Evolutionary conservation across 371 early-diverging fungal species (phyloP), one percentile per base, ranked within the genome.

Genomic region (Basidiobolus meristosporus): DNA sequence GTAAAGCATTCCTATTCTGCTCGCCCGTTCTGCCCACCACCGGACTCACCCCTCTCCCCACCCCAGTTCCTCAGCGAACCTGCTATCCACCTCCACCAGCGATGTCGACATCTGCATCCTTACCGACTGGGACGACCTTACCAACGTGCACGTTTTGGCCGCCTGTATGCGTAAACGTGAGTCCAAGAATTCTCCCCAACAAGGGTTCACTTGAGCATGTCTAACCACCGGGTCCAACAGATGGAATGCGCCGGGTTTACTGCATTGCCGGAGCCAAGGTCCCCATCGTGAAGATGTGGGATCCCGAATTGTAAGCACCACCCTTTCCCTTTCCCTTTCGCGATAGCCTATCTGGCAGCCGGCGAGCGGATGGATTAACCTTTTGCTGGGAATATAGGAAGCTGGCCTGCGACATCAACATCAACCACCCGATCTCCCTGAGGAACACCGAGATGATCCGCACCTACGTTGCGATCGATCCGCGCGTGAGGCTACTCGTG

Each of bases 361-460:
- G 7, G 14, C 14, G 18, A 16, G 12, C 7, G 14, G 5, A 7
- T 34, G 18, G 5, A 6, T 17, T 30, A 14, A 28, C 39, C 5
- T 7, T 34, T 14, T 34, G 16, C 9, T 10, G 9, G n/a, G 10
- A 31, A 16, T 16, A 3, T 42, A 61, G 62, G 20, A 38, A 53
- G 7, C 33, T 86, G 5, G 67, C 77, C 23, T 82, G 86, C 55
- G 90, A 90, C 54, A 68, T 88, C 38, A 86, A 87, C 48, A 75
- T 82, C 28, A 84, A 85, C 49, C 78, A 78, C 41, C 69, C 77
- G 1, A 43, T 84, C 23, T 85, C 84, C 0, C 51, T 83, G 18
- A 62, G 72, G 36, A 90, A 90, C 45, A 83, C 86, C 2, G 47
- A 55, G 37, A 60, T 90, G 62, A 71, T 90, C 22, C 59, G 60